phyloP scores from a whole-genome alignment of 345 rosid species.

The Eucalyptus marginata region DNA sequence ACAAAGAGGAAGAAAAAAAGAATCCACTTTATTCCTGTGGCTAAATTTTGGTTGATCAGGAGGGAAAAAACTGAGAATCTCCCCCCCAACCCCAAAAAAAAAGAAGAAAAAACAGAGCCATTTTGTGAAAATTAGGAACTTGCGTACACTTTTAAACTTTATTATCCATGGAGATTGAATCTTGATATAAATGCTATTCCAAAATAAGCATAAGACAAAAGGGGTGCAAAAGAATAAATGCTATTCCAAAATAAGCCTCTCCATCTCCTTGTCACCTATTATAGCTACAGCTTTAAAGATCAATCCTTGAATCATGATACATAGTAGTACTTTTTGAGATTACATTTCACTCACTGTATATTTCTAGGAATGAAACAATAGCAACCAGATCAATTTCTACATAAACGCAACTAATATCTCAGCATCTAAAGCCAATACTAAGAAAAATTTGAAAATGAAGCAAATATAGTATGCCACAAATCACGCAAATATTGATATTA shows the following conservation, averaged over 20 bases:
- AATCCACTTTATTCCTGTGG: neutral
- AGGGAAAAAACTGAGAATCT: neutral
- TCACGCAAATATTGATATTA: neutral
- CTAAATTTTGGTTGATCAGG: neutral
- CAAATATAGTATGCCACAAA: neutral
- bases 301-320: neutral
- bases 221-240: neutral
- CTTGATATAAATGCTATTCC: neutral
- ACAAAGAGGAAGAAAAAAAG: neutral
- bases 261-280: neutral
- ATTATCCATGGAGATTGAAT: neutral
- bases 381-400: neutral
- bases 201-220: neutral
- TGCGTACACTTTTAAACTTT: neutral
- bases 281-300: neutral
- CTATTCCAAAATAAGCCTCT: neutral
- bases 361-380: neutral
- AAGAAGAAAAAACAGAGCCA: neutral
- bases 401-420: neutral
- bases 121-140: neutral
- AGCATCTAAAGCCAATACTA: neutral
- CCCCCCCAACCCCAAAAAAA: fast-evolving
- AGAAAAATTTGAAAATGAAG: neutral
- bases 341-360: neutral
- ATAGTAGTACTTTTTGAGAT: neutral